Evolutionary conservation across 1,139 yeast species (phyloP), one percentile per base, ranked within the genome.

Genomic region (Debaryomyces subglobosus): DNA sequence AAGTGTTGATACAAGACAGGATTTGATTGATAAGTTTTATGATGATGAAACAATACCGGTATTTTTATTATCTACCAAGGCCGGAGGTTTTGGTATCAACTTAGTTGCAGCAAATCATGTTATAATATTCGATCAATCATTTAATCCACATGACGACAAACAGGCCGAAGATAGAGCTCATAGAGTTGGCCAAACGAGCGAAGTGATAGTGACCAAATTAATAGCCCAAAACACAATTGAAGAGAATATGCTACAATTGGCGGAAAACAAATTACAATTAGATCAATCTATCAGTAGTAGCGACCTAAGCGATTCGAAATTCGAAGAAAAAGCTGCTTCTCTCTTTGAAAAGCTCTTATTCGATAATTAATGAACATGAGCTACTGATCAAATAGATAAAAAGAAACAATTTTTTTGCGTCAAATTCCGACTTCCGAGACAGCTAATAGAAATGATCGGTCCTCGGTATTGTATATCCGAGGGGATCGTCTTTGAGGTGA

Each of bases 121-220:
- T 3, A 79, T 94, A 47, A 89, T 95, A 33, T 92, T 85, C 61
- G 99, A 94, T 64, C 94, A 91, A 64, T 87, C 96, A 43, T 94
- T 94, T 70, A 94, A 94, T 60, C 99, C 99, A 0, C 99, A 95
- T 65, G 99, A 94, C 65, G 99, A 94, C 64, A 88, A 87, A 63
- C 99, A 94, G 71, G 99, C 99, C 0, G 99, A 95, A 65, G 99
- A 94, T 66, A 81, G 99, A 62, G 97, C 99, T 0, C 99, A 94
- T 67, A 82, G 99, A 65, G 96, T 95, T 24, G 99, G 99, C 2
- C 99, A 95, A 69, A 86, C 88, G 37, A 84, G 87, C 51, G 94
- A 89, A 45, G 99, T 95, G 18, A 74, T 78, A 41, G 97, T 95
- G 13, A 81, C 84, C 44, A 81, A 96, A 50, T 71, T 95, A 58